Conservation (phyloP, 257 asterid genomes). For the Solanum lignicaule region DNA sequence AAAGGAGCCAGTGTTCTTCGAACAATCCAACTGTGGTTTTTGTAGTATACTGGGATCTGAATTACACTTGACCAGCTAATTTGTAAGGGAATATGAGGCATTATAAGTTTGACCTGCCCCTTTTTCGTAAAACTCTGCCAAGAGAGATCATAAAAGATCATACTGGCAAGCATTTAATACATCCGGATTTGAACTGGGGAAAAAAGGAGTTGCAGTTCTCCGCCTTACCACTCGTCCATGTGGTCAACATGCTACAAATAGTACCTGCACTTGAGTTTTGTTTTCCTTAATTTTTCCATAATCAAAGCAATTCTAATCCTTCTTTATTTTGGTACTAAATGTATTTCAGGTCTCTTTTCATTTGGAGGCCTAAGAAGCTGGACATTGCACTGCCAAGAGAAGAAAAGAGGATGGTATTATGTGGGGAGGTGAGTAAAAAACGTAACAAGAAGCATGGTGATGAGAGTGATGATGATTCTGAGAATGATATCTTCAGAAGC, state of each 20-base stretch:
- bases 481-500: slow-evolving; percentile 18
- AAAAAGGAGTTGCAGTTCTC: neutral
- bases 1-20: neutral
- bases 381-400: slow-evolving; percentile 31
- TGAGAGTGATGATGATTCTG: slow-evolving; percentile 40
- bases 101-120: neutral
- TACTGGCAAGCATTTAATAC: neutral
- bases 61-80: neutral
- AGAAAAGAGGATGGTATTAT: slow-evolving; percentile 40
- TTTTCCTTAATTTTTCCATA: neutral
- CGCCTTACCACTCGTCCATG: neutral
- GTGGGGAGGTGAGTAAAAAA: slow-evolving; percentile 45
- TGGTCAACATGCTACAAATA: neutral
- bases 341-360: slow-evolving; percentile 64
- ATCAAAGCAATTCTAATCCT: neutral
- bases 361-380: slow-evolving; percentile 65
- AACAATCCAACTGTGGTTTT: neutral
- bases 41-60: neutral
- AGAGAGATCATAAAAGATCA: neutral
- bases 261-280: neutral
- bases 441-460: slow-evolving; percentile 31
- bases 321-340: neutral
- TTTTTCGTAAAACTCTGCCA: neutral
- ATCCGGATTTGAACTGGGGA: neutral
- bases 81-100: neutral